Percentiles rank a stretch among this genome's conserved stretches.
Evolutionary conservation across 306 rosid genomes (phyloP).

Genomic region (Malus sylvestris): DNA sequence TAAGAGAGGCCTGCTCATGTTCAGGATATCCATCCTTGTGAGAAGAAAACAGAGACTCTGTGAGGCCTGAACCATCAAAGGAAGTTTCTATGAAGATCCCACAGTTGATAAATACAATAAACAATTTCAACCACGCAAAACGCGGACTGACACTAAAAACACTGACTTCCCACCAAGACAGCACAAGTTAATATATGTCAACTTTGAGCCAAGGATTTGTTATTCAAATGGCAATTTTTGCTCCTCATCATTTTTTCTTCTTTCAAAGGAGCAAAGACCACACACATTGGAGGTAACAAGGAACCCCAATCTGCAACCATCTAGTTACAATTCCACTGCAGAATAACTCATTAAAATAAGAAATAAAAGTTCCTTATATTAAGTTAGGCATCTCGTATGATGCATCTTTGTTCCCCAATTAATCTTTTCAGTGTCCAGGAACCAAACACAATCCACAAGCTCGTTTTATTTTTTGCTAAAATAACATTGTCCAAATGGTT

Average conservation of each 20-base stretch:
- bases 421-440: not conserved
- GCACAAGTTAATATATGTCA: not conserved
- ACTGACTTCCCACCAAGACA: not conserved
- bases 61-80: constrained; percentile 63
- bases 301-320: not conserved
- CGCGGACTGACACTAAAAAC: not conserved
- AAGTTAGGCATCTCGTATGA: not conserved
- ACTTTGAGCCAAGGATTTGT: not conserved
- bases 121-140: not conserved
- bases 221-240: not conserved
- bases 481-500: not conserved
- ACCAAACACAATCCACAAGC: not conserved
- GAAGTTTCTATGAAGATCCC: constrained; percentile 12
- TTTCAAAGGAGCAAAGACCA: not conserved
- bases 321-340: not conserved
- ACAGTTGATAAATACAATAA: constrained; percentile 9
- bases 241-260: not conserved
- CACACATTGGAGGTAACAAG: not conserved
- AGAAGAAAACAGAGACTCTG: constrained; percentile 82
- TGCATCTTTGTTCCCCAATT: not conserved
- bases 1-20: constrained; percentile 90
- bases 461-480: not conserved
- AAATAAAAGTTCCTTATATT: not conserved
- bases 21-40: constrained; percentile 98
- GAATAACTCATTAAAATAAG: not conserved